A percentile compares a stretch with the other conserved stretches of the same genome.
Conservation (phyloP, 1,139 yeast species). For the Saccharomyces pastorianus region DNA sequence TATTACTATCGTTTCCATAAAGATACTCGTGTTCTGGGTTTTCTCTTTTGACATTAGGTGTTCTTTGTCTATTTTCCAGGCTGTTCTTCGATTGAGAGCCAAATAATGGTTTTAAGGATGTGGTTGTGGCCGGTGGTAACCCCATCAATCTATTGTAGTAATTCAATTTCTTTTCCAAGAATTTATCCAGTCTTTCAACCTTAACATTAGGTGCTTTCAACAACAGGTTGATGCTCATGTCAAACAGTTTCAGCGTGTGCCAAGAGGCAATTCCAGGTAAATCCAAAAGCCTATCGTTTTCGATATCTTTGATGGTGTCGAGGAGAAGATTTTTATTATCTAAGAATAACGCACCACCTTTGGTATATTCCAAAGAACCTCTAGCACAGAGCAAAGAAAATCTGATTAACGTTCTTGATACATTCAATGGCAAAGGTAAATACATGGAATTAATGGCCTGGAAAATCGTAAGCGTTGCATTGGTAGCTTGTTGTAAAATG, state of each 20-base stretch:
- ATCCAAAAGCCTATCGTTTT: slow-evolving; percentile 43
- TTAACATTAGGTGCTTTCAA: slow-evolving; percentile 29
- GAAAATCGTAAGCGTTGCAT: slow-evolving; percentile 54
- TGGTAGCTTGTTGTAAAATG: slow-evolving; percentile 68
- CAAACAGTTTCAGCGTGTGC: slow-evolving; percentile 48
- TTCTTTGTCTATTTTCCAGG: background rate
- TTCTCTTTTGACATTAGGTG: background rate
- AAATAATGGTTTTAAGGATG: background rate
- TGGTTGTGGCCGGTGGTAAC: slow-evolving; percentile 10
- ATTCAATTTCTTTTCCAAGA: slow-evolving; percentile 23
- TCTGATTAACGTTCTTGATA: slow-evolving; percentile 61
- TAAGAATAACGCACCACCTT: slow-evolving; percentile 73
- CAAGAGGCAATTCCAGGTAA: slow-evolving; percentile 55
- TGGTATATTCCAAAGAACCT: slow-evolving; percentile 73
- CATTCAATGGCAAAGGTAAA: slow-evolving; percentile 63
- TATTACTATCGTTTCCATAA: background rate
- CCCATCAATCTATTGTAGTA: slow-evolving; percentile 27
- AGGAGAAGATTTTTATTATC: slow-evolving; percentile 53
- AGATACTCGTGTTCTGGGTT: background rate
- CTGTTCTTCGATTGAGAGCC: background rate
- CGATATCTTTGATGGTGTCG: slow-evolving; percentile 43
- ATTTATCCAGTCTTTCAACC: slow-evolving; percentile 25
- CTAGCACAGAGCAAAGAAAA: slow-evolving; percentile 65
- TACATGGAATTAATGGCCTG: slow-evolving; percentile 39
- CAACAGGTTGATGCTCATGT: slow-evolving; percentile 49